Evolutionary conservation across 1,139 yeast species (phyloP).

Genomic region (Hyphopichia khmerensis): DNA sequence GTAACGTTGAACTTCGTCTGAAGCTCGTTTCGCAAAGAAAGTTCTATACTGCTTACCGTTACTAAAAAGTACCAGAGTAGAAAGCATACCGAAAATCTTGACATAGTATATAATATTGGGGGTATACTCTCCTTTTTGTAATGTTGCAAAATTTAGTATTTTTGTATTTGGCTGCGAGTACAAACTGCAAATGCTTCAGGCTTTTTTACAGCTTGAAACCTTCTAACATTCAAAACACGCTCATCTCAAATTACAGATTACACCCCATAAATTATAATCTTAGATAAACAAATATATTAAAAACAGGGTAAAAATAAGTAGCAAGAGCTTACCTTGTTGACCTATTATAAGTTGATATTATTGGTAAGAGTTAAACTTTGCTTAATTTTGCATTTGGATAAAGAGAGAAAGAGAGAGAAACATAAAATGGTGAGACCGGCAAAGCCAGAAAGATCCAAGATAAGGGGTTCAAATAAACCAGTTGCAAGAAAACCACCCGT

Average conservation of each 20-base stretch:
- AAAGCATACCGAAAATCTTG: too few relatives aligned
- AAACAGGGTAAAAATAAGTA: background rate
- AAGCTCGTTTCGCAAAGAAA: background rate
- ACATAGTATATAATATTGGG: too few relatives aligned
- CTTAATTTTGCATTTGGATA: background rate
- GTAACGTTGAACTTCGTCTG: constrained; percentile 2
- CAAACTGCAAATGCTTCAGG: background rate
- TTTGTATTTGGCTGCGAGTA: background rate
- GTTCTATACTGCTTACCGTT: too few relatives aligned
- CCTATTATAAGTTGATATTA: too few relatives aligned
- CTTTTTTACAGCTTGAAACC: too few relatives aligned
- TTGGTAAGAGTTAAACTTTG: too few relatives aligned
- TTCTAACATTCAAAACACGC: background rate
- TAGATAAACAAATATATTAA: background rate
- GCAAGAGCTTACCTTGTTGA: too few relatives aligned
- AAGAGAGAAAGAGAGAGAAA: too few relatives aligned
- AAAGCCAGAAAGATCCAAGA: background rate
- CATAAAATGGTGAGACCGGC: constrained; percentile 1
- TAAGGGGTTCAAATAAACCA: background rate
- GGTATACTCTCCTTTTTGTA: too few relatives aligned
- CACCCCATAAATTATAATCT: background rate
- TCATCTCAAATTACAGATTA: background rate
- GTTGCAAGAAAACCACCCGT: constrained; percentile 38
- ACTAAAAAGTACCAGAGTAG: too few relatives aligned
- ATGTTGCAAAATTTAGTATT: too few relatives aligned